Evolutionary conservation across 768 basidiomycete species (phyloP).

Genomic region (Lepiota subincarnata): DNA sequence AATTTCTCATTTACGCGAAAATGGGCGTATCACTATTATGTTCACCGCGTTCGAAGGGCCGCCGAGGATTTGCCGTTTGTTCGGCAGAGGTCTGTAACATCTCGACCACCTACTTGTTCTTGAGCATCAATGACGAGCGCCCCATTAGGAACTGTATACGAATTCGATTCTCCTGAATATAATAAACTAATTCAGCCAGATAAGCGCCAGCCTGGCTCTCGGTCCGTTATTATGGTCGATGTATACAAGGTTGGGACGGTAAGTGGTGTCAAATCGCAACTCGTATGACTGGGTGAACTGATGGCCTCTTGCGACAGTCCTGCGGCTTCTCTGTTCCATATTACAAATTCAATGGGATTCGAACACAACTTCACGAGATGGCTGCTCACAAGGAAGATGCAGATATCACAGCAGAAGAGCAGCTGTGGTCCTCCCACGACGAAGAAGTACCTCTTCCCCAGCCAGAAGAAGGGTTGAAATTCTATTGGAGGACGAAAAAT

Average conservation of each 20-base stretch:
- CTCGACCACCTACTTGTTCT: neutral
- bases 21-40: slow-evolving; percentile 56
- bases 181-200: slow-evolving; percentile 40
- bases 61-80: slow-evolving; percentile 55
- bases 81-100: slow-evolving; percentile 43
- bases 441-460: slow-evolving; percentile 6
- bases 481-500: slow-evolving; percentile 48
- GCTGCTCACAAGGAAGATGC: slow-evolving; percentile 31
- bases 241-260: slow-evolving; percentile 49
- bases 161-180: slow-evolving; percentile 56
- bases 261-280: slow-evolving; percentile 12
- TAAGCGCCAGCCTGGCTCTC: slow-evolving; percentile 47
- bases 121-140: neutral
- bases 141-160: slow-evolving; percentile 44
- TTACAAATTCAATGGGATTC: slow-evolving; percentile 45
- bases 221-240: slow-evolving; percentile 51
- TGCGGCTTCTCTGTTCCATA: slow-evolving; percentile 58
- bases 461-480: slow-evolving; percentile 39
- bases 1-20: slow-evolving; percentile 58
- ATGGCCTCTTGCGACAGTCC: slow-evolving; percentile 32
- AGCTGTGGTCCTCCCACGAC: neutral
- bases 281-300: neutral
- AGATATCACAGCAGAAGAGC: slow-evolving; percentile 27
- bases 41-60: slow-evolving; percentile 61
- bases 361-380: slow-evolving; percentile 40